Percentiles rank a stretch among this genome's conserved stretches.
Evolutionary conservation across 805 yeast species (phyloP).

Genomic region (Debaryomyces prosopidis): DNA sequence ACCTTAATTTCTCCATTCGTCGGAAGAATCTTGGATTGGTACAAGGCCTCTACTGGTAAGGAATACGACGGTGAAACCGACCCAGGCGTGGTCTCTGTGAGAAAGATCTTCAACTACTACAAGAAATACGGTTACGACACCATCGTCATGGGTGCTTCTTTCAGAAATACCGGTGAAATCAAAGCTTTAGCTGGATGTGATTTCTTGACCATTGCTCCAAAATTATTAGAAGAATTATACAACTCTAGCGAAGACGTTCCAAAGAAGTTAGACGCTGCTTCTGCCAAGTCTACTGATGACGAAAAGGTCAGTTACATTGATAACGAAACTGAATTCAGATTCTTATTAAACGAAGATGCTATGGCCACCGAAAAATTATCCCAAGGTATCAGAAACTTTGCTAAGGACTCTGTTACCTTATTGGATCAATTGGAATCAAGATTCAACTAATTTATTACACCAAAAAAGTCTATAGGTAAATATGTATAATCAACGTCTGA

Average conservation of each 20-base stretch:
- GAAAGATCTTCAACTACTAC: conserved; percentile 91
- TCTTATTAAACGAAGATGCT: conserved; percentile 88
- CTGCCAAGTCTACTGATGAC: conserved; percentile 54
- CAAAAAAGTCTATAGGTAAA: neutral
- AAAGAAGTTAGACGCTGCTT: conserved; percentile 68
- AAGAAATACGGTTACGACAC: conserved; percentile 95
- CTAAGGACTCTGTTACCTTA: conserved; percentile 88
- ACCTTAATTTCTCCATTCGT: conserved; percentile 98
- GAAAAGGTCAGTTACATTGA: conserved; percentile 78
- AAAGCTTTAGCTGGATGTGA: conserved; percentile 97
- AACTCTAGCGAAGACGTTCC: conserved; percentile 81
- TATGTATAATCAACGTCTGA: neutral
- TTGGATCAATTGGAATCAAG: conserved; percentile 63
- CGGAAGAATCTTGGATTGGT: conserved; percentile 99
- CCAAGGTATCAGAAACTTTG: conserved; percentile 97
- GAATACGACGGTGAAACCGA: conserved; percentile 76
- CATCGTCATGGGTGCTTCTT: conserved; percentile 99
- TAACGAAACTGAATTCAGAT: conserved; percentile 90
- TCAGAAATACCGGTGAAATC: conserved; percentile 96
- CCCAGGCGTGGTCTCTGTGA: conserved; percentile 96
- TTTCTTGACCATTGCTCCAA: conserved; percentile 92
- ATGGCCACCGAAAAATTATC: conserved; percentile 98
- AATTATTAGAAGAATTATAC: conserved; percentile 81
- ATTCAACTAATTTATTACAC: conserved; percentile 35
- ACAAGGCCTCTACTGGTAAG: conserved; percentile 91